Percentiles rank a stretch among this genome's conserved stretches.
Conservation (phyloP, 305 asterid species). For the Fraxinus greggii region DNA sequence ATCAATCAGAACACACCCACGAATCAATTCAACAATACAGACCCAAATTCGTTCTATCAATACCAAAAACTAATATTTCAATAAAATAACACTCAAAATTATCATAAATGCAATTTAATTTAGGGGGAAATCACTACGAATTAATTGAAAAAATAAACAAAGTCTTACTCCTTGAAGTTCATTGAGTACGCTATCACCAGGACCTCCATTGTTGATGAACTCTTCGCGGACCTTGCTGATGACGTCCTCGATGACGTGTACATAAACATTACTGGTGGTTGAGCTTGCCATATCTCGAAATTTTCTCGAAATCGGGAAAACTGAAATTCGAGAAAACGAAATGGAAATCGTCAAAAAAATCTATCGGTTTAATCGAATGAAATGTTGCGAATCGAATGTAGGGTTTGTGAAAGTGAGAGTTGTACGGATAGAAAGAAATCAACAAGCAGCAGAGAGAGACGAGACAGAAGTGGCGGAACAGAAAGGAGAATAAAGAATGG, state of each 20-base stretch:
- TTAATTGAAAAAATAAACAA: background rate
- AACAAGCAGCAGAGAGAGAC: background rate
- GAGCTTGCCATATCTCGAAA: slow-evolving; percentile 56
- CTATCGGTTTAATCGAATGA: slow-evolving; percentile 4
- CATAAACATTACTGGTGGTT: slow-evolving; percentile 72
- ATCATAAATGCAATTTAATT: background rate
- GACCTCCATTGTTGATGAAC: slow-evolving; percentile 73
- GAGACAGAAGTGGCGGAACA: slow-evolving; percentile 50
- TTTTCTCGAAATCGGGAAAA: slow-evolving; percentile 18
- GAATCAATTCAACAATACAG: slow-evolving; percentile 15
- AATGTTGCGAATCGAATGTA: slow-evolving; percentile 14
- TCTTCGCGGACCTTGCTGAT: slow-evolving; percentile 89
- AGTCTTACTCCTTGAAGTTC: slow-evolving; percentile 90
- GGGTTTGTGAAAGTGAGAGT: slow-evolving; percentile 33
- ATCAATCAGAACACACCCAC: slow-evolving; percentile 7
- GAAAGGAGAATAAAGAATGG: slow-evolving; percentile 54
- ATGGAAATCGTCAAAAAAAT: background rate
- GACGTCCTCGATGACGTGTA: slow-evolving; percentile 89
- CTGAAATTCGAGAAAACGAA: slow-evolving; percentile 8
- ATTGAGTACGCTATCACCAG: slow-evolving; percentile 74
- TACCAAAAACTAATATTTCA: background rate
- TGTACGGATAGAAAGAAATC: slow-evolving; percentile 2
- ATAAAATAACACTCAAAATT: slow-evolving; percentile 24
- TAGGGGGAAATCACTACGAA: background rate
- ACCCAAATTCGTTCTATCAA: background rate